Evolutionary conservation across 306 rosid species (phyloP).

Genomic region (Cucumis hystrix): DNA sequence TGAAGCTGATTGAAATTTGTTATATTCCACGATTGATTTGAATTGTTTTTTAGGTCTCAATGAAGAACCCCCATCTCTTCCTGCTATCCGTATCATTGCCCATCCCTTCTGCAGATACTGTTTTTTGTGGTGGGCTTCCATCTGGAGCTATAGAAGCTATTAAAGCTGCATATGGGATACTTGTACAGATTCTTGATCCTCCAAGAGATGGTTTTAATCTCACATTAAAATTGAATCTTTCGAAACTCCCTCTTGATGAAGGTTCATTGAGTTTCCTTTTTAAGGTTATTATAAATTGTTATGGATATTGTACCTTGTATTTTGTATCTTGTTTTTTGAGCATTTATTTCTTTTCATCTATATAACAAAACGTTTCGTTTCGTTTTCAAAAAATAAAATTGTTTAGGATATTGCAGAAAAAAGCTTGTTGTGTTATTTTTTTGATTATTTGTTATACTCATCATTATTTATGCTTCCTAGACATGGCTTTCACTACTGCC

Average conservation of each 20-base stretch:
- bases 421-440: neutral
- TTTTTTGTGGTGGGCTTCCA: conserved; percentile 64
- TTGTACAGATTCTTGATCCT: conserved; percentile 88
- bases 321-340: neutral
- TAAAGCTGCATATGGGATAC: conserved; percentile 58
- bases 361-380: too few relatives aligned
- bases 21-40: conserved; percentile 2
- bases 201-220: conserved; percentile 97
- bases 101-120: conserved; percentile 74
- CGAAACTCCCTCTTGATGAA: conserved; percentile 72
- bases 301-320: conserved; percentile 3
- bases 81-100: conserved; percentile 74
- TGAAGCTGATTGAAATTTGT: neutral
- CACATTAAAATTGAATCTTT: conserved; percentile 67
- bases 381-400: conserved; percentile 5
- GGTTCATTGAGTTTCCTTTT: conserved; percentile 50
- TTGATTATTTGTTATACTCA: conserved; percentile 34
- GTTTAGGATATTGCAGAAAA: conserved; percentile 14
- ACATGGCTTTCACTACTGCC: neutral
- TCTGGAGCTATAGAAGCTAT: conserved; percentile 93
- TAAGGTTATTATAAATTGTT: conserved; percentile 29
- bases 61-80: conserved; percentile 58
- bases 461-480: conserved; percentile 55
- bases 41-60: conserved; percentile 45
- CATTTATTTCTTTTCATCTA: too few relatives aligned